Percentiles rank a stretch among this genome's conserved stretches.
Evolutionary conservation across 2,329 filamentous ascomycete species (phyloP).

Genomic region (Lojkania enalia): DNA sequence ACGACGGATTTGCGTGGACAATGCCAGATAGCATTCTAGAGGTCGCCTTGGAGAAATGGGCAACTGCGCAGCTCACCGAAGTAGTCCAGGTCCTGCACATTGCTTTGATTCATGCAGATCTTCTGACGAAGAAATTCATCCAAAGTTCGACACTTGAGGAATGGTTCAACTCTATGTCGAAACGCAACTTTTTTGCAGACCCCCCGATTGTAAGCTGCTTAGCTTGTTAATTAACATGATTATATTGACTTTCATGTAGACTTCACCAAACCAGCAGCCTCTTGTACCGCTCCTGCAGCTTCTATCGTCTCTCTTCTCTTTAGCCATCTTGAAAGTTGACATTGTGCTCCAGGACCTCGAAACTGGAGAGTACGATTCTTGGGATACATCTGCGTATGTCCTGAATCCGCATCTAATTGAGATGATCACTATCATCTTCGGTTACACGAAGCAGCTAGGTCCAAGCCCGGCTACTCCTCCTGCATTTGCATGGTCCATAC

Average conservation of each 20-base stretch:
- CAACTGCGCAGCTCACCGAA: slow-evolving; percentile 67
- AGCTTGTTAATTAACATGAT: neutral
- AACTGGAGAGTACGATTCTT: slow-evolving; percentile 26
- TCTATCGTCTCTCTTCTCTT: slow-evolving; percentile 69
- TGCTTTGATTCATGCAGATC: slow-evolving; percentile 70
- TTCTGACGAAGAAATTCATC: slow-evolving; percentile 43
- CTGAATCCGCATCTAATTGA: slow-evolving; percentile 70
- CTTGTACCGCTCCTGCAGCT: slow-evolving; percentile 68
- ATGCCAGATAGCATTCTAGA: slow-evolving; percentile 55
- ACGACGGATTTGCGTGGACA: slow-evolving; percentile 51
- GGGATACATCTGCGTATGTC: slow-evolving; percentile 62
- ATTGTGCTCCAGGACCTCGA: slow-evolving; percentile 57
- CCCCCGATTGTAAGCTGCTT: slow-evolving; percentile 59
- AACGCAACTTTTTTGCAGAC: slow-evolving; percentile 64
- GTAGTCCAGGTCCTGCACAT: slow-evolving; percentile 73
- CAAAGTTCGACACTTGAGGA: slow-evolving; percentile 35
- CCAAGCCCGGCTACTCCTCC: slow-evolving; percentile 70
- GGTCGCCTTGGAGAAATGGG: slow-evolving; percentile 64
- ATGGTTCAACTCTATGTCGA: slow-evolving; percentile 36
- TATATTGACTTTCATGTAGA: slow-evolving; percentile 15
- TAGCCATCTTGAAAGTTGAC: slow-evolving; percentile 72
- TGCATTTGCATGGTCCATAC: slow-evolving; percentile 78
- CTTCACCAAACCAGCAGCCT: slow-evolving; percentile 46
- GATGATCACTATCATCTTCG: slow-evolving; percentile 72
- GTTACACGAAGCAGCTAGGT: slow-evolving; percentile 57